Evolutionary conservation across 805 yeast genomes (phyloP), one percentile per base, ranked within the genome.

Genomic region (Lipomyces sp.): DNA sequence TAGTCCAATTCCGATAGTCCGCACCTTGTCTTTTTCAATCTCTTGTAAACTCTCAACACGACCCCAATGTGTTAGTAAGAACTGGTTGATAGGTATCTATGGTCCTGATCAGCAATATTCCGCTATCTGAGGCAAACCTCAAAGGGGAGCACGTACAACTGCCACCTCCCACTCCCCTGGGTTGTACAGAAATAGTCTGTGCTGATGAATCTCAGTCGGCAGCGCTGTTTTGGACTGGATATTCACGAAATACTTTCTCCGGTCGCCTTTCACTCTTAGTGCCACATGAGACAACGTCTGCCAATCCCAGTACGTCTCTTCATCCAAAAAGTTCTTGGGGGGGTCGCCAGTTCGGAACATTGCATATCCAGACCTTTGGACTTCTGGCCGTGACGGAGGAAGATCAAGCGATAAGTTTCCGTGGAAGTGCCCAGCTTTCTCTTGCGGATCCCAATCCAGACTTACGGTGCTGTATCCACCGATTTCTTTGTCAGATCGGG

Each of bases 151-250:
- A 53, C 72, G 8, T 59, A 69, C 86, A 35, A 88, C 85, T 13
- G 90, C 92, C 1, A 92, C 88, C 75, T 91, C 95, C 96, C 96
- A 90, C 68, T 86, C 81, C 2, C 92, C 90, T 3, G 90, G 91
- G 53, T 81, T 84, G 71, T 86, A 85, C 70, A 89, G 78, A 72
- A 90, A 91, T 69, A 91, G 80, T 30, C 97, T 78, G 76, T 91
- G 96, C 77, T 91, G 97, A 77, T 86, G 91, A 69, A 91, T 79
- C 77, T 91, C 96, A 1, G 94, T 88, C 6, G 86, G 83, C 66
- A 89, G 83, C 39, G 93, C 88, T 1, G 92, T 86, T 73, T 90
- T 91, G 11, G 94, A 88, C 78, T 91, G 97, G 60, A 91, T 82
- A 73, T 91, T 91, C 55, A 91, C 87, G 76, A 89, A 84, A 76